phyloP scores from a whole-genome alignment of 1,284 basidiomycete species.

The Ustilago hordei region DNA sequence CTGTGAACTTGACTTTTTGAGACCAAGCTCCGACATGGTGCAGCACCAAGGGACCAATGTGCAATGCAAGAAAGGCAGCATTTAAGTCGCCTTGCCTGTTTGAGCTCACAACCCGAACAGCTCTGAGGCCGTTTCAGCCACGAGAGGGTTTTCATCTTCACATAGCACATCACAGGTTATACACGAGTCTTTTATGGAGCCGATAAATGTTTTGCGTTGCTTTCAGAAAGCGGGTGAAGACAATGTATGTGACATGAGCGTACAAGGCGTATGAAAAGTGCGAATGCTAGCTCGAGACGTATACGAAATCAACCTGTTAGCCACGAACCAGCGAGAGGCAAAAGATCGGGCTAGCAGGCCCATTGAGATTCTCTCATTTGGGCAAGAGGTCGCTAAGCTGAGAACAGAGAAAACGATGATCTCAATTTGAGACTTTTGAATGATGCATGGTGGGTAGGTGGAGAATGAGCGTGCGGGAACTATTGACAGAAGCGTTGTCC shows the following conservation, averaged over 20 bases:
- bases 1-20: not conserved
- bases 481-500: not conserved
- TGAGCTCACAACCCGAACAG: too few species aligned
- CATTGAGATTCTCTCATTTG: conserved; percentile 6
- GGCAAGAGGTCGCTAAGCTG: conserved; percentile 21
- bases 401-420: conserved; percentile 19
- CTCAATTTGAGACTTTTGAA: conserved; percentile 38
- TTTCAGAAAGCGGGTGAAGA: conserved; percentile 27
- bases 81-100: too few species aligned
- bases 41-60: too few species aligned
- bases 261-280: conserved; percentile 5
- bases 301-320: conserved; percentile 32
- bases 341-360: conserved; percentile 17
- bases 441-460: conserved; percentile 27
- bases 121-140: too few species aligned
- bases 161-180: not conserved
- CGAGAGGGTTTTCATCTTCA: not conserved
- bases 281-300: conserved; percentile 30
- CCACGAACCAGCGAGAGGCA: conserved; percentile 7
- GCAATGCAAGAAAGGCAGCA: too few species aligned
- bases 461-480: conserved; percentile 2
- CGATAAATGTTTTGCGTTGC: conserved; percentile 39
- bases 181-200: conserved; percentile 1
- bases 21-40: not conserved
- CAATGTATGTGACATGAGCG: conserved; percentile 41